Percentiles rank a stretch among this genome's conserved stretches.
These are phyloP conservation scores for Choiromyces venosus DNA, from an alignment of 495 filamentous ascomycete species.

Conservation along the genomic window DNA sequence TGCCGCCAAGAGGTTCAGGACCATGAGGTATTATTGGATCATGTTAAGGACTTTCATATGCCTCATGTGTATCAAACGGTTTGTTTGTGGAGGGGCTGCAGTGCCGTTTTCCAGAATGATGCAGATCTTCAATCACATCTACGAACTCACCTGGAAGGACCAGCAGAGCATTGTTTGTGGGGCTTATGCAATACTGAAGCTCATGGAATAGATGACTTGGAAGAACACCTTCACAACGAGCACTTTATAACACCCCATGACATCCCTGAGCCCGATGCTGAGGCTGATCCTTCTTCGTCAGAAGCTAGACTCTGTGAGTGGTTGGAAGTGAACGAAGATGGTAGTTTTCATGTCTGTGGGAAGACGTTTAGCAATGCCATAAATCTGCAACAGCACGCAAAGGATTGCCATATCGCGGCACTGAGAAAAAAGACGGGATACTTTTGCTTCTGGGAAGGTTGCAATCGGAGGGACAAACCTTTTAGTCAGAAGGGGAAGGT, in stretches of 20 bases:
- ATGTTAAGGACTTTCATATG: slow-evolving; percentile 16
- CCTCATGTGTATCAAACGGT: slow-evolving; percentile 13
- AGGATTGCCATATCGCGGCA: slow-evolving; percentile 43
- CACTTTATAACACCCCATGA: slow-evolving; percentile 24
- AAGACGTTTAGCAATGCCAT: slow-evolving; percentile 26
- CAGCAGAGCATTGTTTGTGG: slow-evolving; percentile 35
- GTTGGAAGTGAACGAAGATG: slow-evolving; percentile 6
- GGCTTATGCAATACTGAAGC: slow-evolving; percentile 33
- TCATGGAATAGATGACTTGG: slow-evolving; percentile 30
- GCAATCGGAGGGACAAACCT: slow-evolving; percentile 45
- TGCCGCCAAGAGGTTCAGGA: slow-evolving; percentile 17
- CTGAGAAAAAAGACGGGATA: slow-evolving; percentile 47
- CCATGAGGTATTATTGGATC: slow-evolving; percentile 12
- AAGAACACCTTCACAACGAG: slow-evolving; percentile 33
- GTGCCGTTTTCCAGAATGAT: slow-evolving; percentile 33
- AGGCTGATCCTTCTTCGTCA: neutral
- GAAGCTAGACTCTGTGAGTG: slow-evolving; percentile 5
- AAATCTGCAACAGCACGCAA: slow-evolving; percentile 46
- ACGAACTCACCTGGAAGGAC: slow-evolving; percentile 19
- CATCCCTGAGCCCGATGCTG: neutral
- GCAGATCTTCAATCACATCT: slow-evolving; percentile 36
- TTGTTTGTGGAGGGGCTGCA: slow-evolving; percentile 40
- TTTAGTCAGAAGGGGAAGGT: slow-evolving; percentile 58
- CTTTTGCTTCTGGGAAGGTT: slow-evolving; percentile 49
- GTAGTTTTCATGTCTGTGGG: slow-evolving; percentile 16